Evolutionary conservation across 163 green algal genomes (phyloP).

Genomic region (Chlamydomonas reinhardtii): DNA sequence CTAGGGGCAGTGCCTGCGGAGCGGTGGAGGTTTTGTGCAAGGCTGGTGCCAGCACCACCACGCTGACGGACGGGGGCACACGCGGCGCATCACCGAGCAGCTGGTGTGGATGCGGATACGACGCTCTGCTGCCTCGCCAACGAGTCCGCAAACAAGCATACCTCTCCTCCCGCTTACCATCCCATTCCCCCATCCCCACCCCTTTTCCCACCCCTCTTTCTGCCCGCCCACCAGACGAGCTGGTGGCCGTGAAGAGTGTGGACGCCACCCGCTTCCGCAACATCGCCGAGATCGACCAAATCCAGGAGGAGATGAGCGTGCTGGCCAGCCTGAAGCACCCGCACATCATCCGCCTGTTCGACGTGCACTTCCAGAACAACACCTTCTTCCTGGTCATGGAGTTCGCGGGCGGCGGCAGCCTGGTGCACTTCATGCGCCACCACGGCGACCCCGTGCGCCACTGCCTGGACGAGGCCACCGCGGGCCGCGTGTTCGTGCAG

Average conservation of each 20-base stretch:
- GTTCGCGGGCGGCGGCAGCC: constrained; percentile 69
- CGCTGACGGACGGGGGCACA: too few relatives aligned
- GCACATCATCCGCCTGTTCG: constrained; percentile 72
- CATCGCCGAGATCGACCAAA: constrained; percentile 81
- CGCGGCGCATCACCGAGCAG: too few relatives aligned
- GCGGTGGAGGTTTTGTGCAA: too few relatives aligned
- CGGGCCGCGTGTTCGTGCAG: constrained; percentile 70
- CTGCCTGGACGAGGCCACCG: constrained; percentile 67
- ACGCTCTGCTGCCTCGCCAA: too few relatives aligned
- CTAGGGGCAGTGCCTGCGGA: too few relatives aligned
- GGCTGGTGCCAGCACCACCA: too few relatives aligned
- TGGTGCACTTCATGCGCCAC: constrained; percentile 66
- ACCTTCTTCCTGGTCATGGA: constrained; percentile 86
- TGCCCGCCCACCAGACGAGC: too few relatives aligned
- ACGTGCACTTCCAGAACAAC: constrained; percentile 68
- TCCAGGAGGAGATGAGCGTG: constrained; percentile 80
- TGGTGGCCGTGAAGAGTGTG: constrained; percentile 80
- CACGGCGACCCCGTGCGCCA: constrained; percentile 13
- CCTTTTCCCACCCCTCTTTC: neutral
- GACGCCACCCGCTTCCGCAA: constrained; percentile 73
- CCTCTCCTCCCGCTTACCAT: too few relatives aligned
- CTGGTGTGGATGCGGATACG: too few relatives aligned
- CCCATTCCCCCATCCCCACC: neutral
- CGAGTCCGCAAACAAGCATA: too few relatives aligned
- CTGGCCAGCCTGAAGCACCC: constrained; percentile 75